A percentile compares a stretch with the other conserved stretches of the same genome.
Conservation (phyloP, 2,329 filamentous ascomycete genomes). For the Trichoderma brevicompactum region DNA sequence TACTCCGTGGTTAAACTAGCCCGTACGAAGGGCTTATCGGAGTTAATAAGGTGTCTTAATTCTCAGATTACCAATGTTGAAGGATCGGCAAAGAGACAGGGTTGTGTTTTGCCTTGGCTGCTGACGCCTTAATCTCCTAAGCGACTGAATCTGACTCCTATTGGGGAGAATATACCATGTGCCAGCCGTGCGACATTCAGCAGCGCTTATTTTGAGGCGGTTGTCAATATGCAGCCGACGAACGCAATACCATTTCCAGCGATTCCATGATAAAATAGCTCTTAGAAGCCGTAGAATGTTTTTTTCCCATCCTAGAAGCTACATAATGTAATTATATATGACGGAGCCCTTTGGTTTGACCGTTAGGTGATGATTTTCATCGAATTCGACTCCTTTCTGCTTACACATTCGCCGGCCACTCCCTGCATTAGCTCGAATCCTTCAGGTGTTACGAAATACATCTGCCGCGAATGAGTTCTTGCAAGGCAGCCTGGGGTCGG, state of each 20-base stretch:
- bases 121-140: neutral
- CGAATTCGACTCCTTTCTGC: neutral
- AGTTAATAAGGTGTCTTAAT: neutral
- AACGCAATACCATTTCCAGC: neutral
- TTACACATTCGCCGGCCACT: neutral
- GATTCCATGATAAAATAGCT: neutral
- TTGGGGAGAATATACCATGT: neutral
- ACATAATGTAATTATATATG: no score
- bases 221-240: neutral
- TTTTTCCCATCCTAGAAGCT: no score
- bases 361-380: neutral
- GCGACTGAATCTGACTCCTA: neutral
- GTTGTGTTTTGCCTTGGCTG: neutral
- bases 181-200: neutral
- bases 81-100: neutral
- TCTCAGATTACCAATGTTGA: neutral
- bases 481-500: neutral
- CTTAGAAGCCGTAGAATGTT: neutral
- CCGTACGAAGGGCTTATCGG: no score
- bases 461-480: neutral
- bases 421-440: slow-evolving; percentile 23
- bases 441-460: neutral
- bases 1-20: no score
- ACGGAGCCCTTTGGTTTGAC: no score
- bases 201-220: neutral